Evolutionary conservation across 2,329 filamentous ascomycete species (phyloP).

Genomic region (Monosporascus sp.): DNA sequence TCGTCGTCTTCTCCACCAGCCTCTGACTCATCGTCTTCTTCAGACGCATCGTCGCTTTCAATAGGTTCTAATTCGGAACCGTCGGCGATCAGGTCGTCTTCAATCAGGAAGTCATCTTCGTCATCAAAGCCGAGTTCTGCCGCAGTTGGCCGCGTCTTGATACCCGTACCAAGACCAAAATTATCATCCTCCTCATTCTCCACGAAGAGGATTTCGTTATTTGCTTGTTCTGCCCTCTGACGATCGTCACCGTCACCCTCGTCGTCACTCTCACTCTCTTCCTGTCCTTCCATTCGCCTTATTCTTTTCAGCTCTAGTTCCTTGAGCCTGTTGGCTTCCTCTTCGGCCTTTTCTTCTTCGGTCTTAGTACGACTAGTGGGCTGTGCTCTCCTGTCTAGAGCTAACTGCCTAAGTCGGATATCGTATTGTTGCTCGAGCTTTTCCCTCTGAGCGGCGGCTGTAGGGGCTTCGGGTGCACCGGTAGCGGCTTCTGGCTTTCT

Average conservation of each 20-base stretch:
- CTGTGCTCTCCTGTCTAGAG: constrained; percentile 76
- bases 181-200: constrained; percentile 47
- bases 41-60: constrained; percentile 48
- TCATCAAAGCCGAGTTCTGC: constrained; percentile 74
- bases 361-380: constrained; percentile 88
- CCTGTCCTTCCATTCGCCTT: constrained; percentile 81
- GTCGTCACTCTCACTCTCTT: constrained; percentile 33
- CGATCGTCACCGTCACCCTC: constrained; percentile 28
- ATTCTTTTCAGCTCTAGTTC: constrained; percentile 78
- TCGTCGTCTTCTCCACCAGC: constrained; percentile 49
- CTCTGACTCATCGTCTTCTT: constrained; percentile 40
- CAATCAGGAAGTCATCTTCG: constrained; percentile 89
- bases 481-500: constrained; percentile 30
- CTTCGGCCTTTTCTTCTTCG: constrained; percentile 74
- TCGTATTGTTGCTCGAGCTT: constrained; percentile 86
- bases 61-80: constrained; percentile 63
- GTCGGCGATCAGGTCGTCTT: constrained; percentile 81
- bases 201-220: constrained; percentile 16
- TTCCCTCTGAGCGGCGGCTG: constrained; percentile 54
- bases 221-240: constrained; percentile 20
- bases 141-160: constrained; percentile 51
- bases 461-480: constrained; percentile 24
- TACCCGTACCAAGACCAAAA: constrained; percentile 56
- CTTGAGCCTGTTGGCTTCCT: constrained; percentile 71
- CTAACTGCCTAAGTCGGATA: constrained; percentile 71